Percentiles rank a stretch among this genome's conserved stretches.
These are phyloP conservation scores for Coffea humblotiana DNA, from an alignment of 305 asterid species.

Conservation along the genomic window DNA sequence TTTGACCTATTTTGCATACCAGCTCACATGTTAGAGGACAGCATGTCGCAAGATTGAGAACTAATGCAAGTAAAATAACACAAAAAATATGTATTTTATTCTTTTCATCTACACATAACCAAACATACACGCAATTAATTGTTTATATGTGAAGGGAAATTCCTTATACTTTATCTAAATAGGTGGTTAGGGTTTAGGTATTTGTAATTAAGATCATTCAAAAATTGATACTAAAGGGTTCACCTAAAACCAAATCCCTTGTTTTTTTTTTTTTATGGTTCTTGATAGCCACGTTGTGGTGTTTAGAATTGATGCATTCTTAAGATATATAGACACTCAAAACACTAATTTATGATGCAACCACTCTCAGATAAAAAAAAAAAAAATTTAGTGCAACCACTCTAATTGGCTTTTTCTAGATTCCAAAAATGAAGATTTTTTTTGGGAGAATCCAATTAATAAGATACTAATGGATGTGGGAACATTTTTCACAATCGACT, in stretches of 20 bases:
- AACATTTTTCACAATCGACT: too few species aligned
- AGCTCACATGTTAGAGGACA: constrained; percentile 33
- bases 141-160: not conserved
- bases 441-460: too few species aligned
- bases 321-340: too few species aligned
- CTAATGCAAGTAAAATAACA: not conserved
- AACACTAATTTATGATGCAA: too few species aligned
- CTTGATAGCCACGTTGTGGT: not conserved
- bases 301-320: not conserved
- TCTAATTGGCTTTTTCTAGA: too few species aligned
- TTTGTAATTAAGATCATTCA: not conserved
- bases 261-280: not conserved
- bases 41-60: constrained; percentile 14
- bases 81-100: not conserved
- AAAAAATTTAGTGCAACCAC: not conserved
- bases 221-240: not conserved
- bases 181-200: not conserved
- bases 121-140: not conserved
- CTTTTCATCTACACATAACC: not conserved
- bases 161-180: not conserved
- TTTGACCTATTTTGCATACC: constrained; percentile 16
- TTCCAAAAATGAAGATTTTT: too few species aligned
- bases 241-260: not conserved
- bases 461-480: too few species aligned
- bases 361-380: too few species aligned